Conservation (phyloP, 169 alveolate genomes). For the Neospora caninum region DNA sequence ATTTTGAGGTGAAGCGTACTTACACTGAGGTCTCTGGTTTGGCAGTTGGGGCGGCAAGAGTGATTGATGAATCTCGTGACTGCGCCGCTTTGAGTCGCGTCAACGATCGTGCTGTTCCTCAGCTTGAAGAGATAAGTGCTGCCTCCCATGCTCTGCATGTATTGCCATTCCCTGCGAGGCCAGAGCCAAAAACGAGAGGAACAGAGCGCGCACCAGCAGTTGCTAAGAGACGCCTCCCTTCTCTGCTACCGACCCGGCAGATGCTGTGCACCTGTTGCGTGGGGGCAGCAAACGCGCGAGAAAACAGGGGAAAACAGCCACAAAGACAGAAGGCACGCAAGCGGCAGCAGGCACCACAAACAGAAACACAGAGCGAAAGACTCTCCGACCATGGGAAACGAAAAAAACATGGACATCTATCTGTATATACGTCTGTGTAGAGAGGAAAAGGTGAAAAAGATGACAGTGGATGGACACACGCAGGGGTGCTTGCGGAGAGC, state of each 20-base stretch:
- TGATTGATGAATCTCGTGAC: slow-evolving; percentile 54
- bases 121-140: slow-evolving; percentile 49
- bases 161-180: slow-evolving; percentile 64
- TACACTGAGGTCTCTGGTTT: slow-evolving; percentile 35
- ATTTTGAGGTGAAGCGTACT: neutral
- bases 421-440: neutral
- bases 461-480: no score
- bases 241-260: neutral
- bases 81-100: slow-evolving; percentile 64
- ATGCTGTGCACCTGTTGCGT: neutral
- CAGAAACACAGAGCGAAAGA: no score
- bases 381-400: no score
- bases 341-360: no score
- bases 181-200: slow-evolving; percentile 7
- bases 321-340: no score
- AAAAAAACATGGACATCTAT: neutral
- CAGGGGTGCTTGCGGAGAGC: neutral
- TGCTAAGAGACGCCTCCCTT: slow-evolving; percentile 37
- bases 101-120: slow-evolving; percentile 63
- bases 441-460: neutral
- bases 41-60: slow-evolving; percentile 60
- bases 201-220: slow-evolving; percentile 34
- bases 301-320: neutral
- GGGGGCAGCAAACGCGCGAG: neutral
- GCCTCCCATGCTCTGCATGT: slow-evolving; percentile 70